Base-by-base conservation (phyloP, 2,329 filamentous ascomycete species). In the Aspergillus alliaceus region DNA sequence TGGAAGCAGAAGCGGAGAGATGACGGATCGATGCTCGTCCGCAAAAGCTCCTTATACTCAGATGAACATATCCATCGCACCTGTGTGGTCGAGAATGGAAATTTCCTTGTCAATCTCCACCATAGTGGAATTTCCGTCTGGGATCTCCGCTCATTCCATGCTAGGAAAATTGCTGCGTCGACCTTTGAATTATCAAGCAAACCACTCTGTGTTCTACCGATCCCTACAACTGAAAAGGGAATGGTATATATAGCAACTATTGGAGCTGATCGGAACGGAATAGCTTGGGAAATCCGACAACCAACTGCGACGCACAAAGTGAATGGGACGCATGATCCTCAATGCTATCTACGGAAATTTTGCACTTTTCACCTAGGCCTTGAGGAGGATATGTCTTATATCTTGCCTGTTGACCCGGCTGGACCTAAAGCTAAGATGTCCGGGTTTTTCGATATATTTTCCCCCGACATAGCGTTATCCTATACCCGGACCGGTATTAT, bases 401-500 rank as follows among this genome's bases (percentile, higher is more conserved):
- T 96, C 18, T 78, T 96, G 9, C 90, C 92, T 0, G 91, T 96
- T 47, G 93, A 96, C 67, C 91, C 92, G 51, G 92, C 91, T 1
- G 93, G 92, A 1, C 86, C 89, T 11, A 80, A 84, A 37, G 84
- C 87, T 1, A 81, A 87, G 3, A 84, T 86, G 11, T 90, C 90
- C 4, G 90, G 89, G 0, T 96, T 92, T 61, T 82, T 96, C 31
- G 92, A 96, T 72, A 85, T 90, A 0, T 96, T 96, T 71, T 90
- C 91, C 11, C 86, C 88, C 37, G 92, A 96, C 69, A 86, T 96
- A 50, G 91, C 91, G 12, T 86, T 96, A 25, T 95, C 92, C 1
- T 96, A 95, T 70, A 93, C 90, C 0, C 80, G 84, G 22, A 82
- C 82, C 9, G 93, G 92, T 0, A 79, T 87, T 6, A 83, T 96